phyloP scores from a whole-genome alignment of 164 flowering plant genomes.

The Nymphaea colorata region DNA sequence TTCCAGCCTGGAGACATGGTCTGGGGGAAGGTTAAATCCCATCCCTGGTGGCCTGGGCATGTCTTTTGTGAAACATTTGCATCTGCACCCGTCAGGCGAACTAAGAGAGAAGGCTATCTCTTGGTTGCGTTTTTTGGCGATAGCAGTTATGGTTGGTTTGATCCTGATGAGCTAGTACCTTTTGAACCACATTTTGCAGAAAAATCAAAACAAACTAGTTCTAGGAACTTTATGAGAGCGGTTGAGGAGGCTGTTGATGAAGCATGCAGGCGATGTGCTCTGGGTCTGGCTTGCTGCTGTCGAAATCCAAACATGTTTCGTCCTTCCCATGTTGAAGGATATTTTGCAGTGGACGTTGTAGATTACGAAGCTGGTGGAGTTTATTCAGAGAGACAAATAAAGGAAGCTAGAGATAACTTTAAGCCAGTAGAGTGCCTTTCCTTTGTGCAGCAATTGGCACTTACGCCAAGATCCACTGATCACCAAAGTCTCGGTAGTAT shows the following conservation, averaged over 20 bases:
- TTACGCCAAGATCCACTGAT: constrained; percentile 27
- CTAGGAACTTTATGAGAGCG: constrained; percentile 55
- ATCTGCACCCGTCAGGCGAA: constrained; percentile 45
- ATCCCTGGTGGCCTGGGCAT: constrained; percentile 99
- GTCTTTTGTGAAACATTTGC: constrained; percentile 72
- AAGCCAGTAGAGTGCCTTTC: constrained; percentile 38
- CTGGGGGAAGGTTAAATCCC: constrained; percentile 98
- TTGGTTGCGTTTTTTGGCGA: constrained; percentile 98
- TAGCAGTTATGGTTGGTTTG: constrained; percentile 98
- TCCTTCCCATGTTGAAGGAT: constrained; percentile 40
- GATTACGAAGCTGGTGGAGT: constrained; percentile 56
- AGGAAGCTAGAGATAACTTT: constrained; percentile 50
- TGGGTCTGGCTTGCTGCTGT: constrained; percentile 72
- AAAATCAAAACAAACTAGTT: constrained; percentile 58
- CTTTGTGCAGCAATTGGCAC: constrained; percentile 53
- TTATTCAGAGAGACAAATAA: constrained; percentile 57
- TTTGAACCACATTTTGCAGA: constrained; percentile 61
- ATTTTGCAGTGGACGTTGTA: constrained; percentile 60
- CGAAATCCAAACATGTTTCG: constrained; percentile 54
- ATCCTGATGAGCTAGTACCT: constrained; percentile 67
- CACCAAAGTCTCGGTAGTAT: constrained; percentile 27
- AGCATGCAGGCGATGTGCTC: constrained; percentile 48
- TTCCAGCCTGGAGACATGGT: constrained; percentile 56
- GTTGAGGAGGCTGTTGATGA: constrained; percentile 96
- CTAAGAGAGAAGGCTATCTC: constrained; percentile 55